Evolutionary conservation across 2,329 filamentous ascomycete species (phyloP).

Genomic region (Pseudogymnoascus sp.): DNA sequence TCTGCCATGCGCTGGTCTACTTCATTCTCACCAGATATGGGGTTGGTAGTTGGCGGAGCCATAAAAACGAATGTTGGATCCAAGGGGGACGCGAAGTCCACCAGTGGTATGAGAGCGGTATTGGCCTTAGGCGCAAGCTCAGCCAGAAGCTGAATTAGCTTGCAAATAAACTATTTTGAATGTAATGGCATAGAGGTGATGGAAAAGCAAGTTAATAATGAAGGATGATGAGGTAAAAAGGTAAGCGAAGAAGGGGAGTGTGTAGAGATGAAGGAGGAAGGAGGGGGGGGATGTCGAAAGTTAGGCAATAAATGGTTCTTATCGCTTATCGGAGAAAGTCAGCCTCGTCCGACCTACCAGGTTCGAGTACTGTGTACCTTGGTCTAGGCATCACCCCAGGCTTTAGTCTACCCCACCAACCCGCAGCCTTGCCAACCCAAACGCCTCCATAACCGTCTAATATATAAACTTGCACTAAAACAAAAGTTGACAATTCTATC

Average conservation of each 20-base stretch:
- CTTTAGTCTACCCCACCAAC: slow-evolving; percentile 5
- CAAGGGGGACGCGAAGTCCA: neutral
- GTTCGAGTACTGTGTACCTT: neutral
- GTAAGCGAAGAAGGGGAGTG: neutral
- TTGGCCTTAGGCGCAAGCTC: neutral
- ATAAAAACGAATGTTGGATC: neutral
- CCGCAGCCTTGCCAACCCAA: slow-evolving; percentile 2
- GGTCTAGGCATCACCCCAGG: neutral
- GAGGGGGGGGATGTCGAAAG: neutral
- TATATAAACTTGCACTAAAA: neutral
- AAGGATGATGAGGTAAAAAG: neutral
- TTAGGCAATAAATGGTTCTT: slow-evolving; percentile 9
- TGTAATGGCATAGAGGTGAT: neutral
- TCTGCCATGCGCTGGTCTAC: neutral
- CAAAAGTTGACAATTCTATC: neutral
- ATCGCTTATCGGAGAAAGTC: slow-evolving; percentile 10
- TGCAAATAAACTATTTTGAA: neutral
- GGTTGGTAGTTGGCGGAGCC: neutral
- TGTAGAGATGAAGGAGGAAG: slow-evolving; percentile 4
- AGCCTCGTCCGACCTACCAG: slow-evolving; percentile 3
- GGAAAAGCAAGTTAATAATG: neutral
- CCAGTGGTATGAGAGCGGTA: neutral
- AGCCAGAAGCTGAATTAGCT: neutral
- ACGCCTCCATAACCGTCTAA: neutral
- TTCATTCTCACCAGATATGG: neutral